phyloP scores from a whole-genome alignment of 1,284 basidiomycete species.

The Rhodotorula sp. region DNA sequence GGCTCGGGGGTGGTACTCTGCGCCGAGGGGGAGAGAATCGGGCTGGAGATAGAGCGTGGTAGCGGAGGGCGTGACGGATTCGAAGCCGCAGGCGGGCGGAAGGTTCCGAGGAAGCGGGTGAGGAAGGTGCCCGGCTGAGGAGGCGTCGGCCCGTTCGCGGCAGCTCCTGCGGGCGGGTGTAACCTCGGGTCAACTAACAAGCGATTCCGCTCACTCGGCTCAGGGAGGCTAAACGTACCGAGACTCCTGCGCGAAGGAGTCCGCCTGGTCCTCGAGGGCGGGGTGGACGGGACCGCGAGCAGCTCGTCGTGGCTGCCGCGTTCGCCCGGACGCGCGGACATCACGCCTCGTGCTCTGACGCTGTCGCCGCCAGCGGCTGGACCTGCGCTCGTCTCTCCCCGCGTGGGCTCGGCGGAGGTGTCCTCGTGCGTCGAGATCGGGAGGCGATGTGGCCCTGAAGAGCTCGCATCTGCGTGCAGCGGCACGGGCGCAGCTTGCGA shows the following conservation, averaged over 20 bases:
- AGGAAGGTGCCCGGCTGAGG: constrained; percentile 31
- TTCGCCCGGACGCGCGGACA: no score
- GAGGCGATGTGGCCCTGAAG: not conserved
- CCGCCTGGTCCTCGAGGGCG: not conserved
- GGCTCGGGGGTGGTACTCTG: not conserved
- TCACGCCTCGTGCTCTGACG: no score
- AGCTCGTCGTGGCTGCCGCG: not conserved
- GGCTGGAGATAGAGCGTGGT: constrained; percentile 31
- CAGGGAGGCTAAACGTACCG: not conserved
- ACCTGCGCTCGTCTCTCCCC: no score
- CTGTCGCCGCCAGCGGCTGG: no score
- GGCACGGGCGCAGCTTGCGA: not conserved
- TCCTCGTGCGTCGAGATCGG: not conserved
- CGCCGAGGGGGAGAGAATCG: constrained; percentile 4
- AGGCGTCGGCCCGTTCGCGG: not conserved
- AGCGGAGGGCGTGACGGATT: constrained; percentile 18
- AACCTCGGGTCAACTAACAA: not conserved
- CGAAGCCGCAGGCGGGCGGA: constrained; percentile 17
- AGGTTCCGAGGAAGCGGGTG: constrained; percentile 33
- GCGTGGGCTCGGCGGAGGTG: no score
- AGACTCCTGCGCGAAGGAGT: not conserved
- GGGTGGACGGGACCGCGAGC: not conserved
- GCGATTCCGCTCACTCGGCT: not conserved
- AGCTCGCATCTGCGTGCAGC: not conserved
- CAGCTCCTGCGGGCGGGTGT: not conserved